Conservation (phyloP, 805 yeast genomes). For the Debaryomyces castellii region DNA sequence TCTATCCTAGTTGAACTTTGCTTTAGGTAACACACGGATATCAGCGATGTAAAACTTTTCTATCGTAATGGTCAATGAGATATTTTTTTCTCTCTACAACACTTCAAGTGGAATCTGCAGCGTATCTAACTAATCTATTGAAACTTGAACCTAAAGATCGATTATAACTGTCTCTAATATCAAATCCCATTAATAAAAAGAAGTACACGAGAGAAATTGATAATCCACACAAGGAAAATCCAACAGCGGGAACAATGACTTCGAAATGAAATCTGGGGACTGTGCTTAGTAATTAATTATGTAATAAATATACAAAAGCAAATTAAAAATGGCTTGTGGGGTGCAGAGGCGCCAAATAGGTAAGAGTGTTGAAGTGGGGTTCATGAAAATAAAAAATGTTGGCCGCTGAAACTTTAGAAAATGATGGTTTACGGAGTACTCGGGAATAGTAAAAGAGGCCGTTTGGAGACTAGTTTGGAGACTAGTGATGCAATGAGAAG, state of each 20-base stretch:
- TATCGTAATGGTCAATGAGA: not conserved
- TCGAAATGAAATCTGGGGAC: not conserved
- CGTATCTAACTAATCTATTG: not conserved
- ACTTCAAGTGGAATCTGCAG: not conserved
- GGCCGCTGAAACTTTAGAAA: no score
- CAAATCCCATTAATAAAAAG: not conserved
- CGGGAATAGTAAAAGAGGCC: no score
- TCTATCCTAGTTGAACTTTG: not conserved
- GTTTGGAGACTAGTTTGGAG: no score
- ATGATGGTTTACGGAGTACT: no score
- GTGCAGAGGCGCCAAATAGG: not conserved
- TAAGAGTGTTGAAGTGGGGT: not conserved
- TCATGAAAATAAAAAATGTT: not conserved
- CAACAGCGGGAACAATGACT: constrained; percentile 1
- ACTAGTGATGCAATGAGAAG: no score
- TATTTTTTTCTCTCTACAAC: not conserved
- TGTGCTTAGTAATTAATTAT: not conserved
- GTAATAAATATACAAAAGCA: not conserved
- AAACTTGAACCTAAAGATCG: not conserved
- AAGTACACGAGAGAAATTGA: not conserved
- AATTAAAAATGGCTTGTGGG: not conserved
- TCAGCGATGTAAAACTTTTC: not conserved
- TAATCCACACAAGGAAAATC: constrained; percentile 1
- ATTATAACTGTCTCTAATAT: not conserved
- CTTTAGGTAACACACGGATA: not conserved